These are phyloP conservation scores for Aspergillus taichungensis DNA, from an alignment of 495 filamentous ascomycete species.

Conservation along the genomic window DNA sequence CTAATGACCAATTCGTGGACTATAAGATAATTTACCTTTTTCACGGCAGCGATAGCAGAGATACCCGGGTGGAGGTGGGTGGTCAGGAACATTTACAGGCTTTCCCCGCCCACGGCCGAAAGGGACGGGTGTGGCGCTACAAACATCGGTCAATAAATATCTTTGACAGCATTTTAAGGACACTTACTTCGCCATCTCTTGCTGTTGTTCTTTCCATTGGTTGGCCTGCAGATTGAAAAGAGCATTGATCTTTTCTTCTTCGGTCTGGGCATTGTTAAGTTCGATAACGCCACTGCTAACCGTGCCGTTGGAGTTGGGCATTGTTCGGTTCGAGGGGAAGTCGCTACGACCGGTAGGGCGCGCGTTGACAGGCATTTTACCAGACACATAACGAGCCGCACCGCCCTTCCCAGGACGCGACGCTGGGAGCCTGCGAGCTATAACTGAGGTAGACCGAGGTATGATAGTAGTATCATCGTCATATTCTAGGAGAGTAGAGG, in stretches of 20 bases:
- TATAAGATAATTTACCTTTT: constrained; percentile 50
- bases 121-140: constrained; percentile 57
- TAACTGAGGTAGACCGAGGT: constrained; percentile 84
- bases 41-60: constrained; percentile 96
- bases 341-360: constrained; percentile 73
- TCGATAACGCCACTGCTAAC: constrained; percentile 48
- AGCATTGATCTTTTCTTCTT: constrained; percentile 84
- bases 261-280: constrained; percentile 65
- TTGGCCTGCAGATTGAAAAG: constrained; percentile 79
- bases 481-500: constrained; percentile 53
- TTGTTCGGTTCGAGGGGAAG: constrained; percentile 36
- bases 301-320: constrained; percentile 29
- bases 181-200: constrained; percentile 86
- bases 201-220: constrained; percentile 80
- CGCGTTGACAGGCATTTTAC: constrained; percentile 88
- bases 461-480: constrained; percentile 96
- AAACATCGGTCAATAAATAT: constrained; percentile 24
- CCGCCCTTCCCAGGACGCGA: constrained; percentile 70
- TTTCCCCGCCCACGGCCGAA: constrained; percentile 48
- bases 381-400: constrained; percentile 91
- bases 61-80: constrained; percentile 85
- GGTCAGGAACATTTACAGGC: constrained; percentile 72
- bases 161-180: background rate
- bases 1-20: background rate
- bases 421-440: constrained; percentile 81